A percentile compares a stretch with the other conserved stretches of the same genome.
Evolutionary conservation across 192 early-diverging fungal genomes (phyloP).

Genomic region (Geranomyces michiganensis): DNA sequence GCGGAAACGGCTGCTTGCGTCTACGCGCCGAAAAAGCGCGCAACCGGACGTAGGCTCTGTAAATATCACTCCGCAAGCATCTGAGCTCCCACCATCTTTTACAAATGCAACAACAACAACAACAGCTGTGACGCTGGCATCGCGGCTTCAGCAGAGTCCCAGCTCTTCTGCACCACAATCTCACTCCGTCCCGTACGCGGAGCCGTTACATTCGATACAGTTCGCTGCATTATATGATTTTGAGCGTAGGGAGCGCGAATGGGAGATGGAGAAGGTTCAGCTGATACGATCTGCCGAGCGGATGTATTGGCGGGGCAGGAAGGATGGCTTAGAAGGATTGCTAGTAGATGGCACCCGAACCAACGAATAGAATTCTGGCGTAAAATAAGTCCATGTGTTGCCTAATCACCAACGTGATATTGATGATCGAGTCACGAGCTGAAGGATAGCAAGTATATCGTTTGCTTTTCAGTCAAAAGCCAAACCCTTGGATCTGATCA

Average conservation of each 20-base stretch:
- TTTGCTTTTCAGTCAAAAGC: too few relatives aligned
- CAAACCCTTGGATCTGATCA: too few relatives aligned
- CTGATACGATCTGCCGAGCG: slow-evolving; percentile 17
- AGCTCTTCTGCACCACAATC: neutral
- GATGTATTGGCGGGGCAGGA: slow-evolving; percentile 17
- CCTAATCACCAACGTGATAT: too few relatives aligned
- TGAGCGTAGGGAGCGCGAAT: slow-evolving; percentile 4
- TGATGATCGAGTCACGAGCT: too few relatives aligned
- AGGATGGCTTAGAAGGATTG: slow-evolving; percentile 11
- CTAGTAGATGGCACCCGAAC: neutral
- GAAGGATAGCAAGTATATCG: too few relatives aligned
- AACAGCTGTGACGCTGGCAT: neutral
- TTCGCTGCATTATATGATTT: slow-evolving; percentile 4
- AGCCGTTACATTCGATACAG: neutral
- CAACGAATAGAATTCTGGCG: neutral
- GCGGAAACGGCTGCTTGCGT: neutral
- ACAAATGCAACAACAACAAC: neutral
- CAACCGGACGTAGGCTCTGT: neutral
- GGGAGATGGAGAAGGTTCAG: slow-evolving; percentile 11
- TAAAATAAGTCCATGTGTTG: too few relatives aligned
- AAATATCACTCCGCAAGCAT: neutral
- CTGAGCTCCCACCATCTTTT: neutral
- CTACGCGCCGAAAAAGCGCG: too few relatives aligned
- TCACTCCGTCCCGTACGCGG: neutral
- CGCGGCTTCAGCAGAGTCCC: neutral